Percentiles rank a stretch among this genome's conserved stretches.
These are phyloP conservation scores for Cornus florida DNA, from an alignment of 148 eudicot species.

Conservation along the genomic window DNA sequence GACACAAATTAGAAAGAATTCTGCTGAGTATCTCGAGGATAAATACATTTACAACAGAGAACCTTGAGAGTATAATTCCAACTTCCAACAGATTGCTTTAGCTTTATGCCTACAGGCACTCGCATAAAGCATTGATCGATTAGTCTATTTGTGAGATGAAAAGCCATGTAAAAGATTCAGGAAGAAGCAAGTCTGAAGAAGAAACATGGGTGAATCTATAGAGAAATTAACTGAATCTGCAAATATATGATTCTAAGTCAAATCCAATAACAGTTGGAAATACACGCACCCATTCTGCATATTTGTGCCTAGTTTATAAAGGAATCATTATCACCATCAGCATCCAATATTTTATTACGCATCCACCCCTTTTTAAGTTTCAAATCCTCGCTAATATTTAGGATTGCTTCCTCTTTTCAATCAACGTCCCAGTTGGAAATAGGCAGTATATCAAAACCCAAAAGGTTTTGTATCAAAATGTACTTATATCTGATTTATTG, in stretches of 20 bases:
- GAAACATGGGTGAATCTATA: too few relatives aligned
- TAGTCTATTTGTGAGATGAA: neutral
- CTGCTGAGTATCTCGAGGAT: too few relatives aligned
- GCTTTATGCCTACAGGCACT: neutral
- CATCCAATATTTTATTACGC: neutral
- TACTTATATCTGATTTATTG: neutral
- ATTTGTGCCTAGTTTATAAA: neutral
- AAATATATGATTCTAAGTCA: neutral
- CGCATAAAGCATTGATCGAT: neutral
- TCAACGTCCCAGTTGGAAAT: neutral
- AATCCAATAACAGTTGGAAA: neutral
- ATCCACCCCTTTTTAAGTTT: neutral
- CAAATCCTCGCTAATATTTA: neutral
- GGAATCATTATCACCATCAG: neutral
- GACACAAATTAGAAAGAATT: too few relatives aligned
- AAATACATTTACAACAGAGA: neutral
- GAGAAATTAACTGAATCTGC: neutral
- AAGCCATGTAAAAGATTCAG: neutral
- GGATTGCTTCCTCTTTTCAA: neutral
- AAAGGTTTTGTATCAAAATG: neutral
- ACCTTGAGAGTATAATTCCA: neutral
- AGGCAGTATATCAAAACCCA: neutral
- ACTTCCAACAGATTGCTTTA: slow-evolving; percentile 5
- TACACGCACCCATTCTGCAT: neutral
- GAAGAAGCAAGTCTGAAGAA: neutral